Conservation (phyloP, 129 eudicot genomes). For the Dittrichia graveolens region DNA sequence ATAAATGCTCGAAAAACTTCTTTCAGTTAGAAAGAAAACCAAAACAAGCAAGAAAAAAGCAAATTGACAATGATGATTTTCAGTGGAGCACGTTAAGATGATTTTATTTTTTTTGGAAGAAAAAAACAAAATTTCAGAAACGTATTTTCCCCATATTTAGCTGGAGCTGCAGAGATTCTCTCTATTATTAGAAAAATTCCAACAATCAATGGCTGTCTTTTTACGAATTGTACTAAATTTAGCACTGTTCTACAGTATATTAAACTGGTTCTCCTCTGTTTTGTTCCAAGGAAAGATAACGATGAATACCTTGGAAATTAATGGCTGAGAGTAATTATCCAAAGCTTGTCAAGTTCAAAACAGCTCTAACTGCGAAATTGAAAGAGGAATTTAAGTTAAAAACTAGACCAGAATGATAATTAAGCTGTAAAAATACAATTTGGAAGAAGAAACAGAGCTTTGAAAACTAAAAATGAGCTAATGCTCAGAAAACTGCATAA, state of each 20-base stretch:
- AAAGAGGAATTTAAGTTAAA: background rate
- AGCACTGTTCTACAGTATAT: conserved; percentile 16
- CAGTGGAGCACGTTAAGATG: conserved; percentile 27
- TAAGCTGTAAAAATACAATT: conserved; percentile 1
- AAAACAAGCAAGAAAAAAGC: conserved; percentile 18
- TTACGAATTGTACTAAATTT: conserved; percentile 18
- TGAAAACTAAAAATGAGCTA: conserved; percentile 8
- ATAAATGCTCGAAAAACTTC: background rate
- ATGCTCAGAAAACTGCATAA: background rate
- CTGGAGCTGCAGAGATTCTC: conserved; percentile 19
- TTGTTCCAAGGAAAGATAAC: background rate
- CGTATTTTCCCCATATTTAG: conserved; percentile 19
- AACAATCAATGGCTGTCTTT: conserved; percentile 11
- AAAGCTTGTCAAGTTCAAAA: conserved; percentile 16
- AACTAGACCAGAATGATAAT: background rate
- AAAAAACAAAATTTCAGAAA: conserved; percentile 13
- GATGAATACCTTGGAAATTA: conserved; percentile 21
- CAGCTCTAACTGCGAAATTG: conserved; percentile 13
- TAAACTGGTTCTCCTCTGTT: background rate
- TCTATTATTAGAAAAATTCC: conserved; percentile 28
- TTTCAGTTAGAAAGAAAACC: background rate
- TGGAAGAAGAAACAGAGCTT: conserved; percentile 7
- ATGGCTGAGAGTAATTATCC: background rate
- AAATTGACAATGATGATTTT: background rate
- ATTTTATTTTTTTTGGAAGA: conserved; percentile 21